Evolutionary conservation across 352 stramenopile species (phyloP).

Genomic region (Pythium guiyangense): DNA sequence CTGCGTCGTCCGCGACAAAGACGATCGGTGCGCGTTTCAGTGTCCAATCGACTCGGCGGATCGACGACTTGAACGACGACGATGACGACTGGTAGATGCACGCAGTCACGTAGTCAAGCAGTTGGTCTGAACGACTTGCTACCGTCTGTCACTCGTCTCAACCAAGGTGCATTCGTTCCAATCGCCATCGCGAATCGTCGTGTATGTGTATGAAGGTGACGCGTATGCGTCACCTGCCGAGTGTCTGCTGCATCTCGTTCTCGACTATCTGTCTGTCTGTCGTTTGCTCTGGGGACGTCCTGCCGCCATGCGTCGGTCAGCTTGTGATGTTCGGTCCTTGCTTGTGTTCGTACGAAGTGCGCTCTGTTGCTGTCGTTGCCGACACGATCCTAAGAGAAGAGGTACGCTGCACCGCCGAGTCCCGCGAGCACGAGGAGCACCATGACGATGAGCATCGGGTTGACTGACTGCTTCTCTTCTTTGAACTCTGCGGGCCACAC

Average conservation of each 20-base stretch:
- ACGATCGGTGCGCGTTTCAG: not conserved
- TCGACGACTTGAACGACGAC: constrained; percentile 10
- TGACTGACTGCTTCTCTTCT: constrained; percentile 44
- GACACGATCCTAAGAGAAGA: constrained; percentile 25
- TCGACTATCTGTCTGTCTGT: not conserved
- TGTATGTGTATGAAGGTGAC: not conserved
- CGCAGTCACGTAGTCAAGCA: no score
- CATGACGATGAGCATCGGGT: constrained; percentile 41
- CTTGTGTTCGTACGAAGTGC: not conserved
- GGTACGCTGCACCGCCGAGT: constrained; percentile 49
- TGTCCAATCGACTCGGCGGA: no score
- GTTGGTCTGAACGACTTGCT: no score
- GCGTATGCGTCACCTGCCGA: no score
- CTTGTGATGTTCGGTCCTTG: no score
- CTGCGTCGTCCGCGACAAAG: not conserved
- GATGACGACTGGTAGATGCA: constrained; percentile 16
- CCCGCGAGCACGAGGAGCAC: constrained; percentile 43
- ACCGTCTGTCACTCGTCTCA: no score
- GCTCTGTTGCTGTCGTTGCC: no score
- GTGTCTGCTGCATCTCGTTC: not conserved
- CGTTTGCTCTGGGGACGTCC: not conserved
- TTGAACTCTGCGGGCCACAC: constrained; percentile 46
- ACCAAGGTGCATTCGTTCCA: no score
- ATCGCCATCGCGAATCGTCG: no score
- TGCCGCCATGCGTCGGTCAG: not conserved